Percentiles rank a stretch among this genome's conserved stretches.
phyloP scores from a whole-genome alignment of 2,329 filamentous ascomycete genomes.

The Boeremia lycopersici region DNA sequence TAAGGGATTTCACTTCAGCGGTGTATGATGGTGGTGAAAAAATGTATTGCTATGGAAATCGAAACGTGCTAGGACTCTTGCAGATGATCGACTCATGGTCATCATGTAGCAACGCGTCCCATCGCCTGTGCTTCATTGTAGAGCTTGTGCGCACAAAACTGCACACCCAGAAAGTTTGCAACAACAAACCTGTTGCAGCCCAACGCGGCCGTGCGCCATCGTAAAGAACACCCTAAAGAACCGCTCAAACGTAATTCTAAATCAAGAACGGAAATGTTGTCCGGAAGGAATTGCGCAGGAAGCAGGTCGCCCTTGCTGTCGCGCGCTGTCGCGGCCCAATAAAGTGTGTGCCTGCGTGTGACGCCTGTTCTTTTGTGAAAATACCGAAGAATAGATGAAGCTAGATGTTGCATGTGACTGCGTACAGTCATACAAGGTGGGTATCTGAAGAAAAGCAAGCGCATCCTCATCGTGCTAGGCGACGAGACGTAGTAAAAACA shows the following conservation, averaged over 20 bases:
- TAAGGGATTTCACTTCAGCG: not conserved
- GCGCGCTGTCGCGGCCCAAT: constrained; percentile 17
- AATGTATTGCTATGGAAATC: constrained; percentile 17
- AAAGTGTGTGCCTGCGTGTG: constrained; percentile 19
- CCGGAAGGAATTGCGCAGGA: not conserved
- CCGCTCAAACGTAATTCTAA: constrained; percentile 16
- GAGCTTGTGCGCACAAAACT: constrained; percentile 7
- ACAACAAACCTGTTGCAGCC: constrained; percentile 22
- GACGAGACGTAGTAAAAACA: constrained; percentile 22
- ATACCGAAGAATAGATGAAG: constrained; percentile 27
- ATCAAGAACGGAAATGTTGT: constrained; percentile 16
- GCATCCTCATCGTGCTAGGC: constrained; percentile 15
- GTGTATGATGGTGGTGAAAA: constrained; percentile 2
- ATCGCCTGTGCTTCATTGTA: constrained; percentile 14
- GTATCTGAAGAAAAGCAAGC: constrained; percentile 31
- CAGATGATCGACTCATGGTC: constrained; percentile 8
- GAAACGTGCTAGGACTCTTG: constrained; percentile 7
- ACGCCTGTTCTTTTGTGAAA: constrained; percentile 15
- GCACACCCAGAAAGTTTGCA: constrained; percentile 9
- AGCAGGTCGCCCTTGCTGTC: constrained; percentile 27
- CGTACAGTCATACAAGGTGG: constrained; percentile 25
- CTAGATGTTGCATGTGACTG: constrained; percentile 17
- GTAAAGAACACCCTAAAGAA: constrained; percentile 17
- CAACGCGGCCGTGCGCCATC: constrained; percentile 19
- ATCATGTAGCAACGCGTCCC: constrained; percentile 7